phyloP scores from a whole-genome alignment of 768 basidiomycete genomes.

The Termitomyces sp. region DNA sequence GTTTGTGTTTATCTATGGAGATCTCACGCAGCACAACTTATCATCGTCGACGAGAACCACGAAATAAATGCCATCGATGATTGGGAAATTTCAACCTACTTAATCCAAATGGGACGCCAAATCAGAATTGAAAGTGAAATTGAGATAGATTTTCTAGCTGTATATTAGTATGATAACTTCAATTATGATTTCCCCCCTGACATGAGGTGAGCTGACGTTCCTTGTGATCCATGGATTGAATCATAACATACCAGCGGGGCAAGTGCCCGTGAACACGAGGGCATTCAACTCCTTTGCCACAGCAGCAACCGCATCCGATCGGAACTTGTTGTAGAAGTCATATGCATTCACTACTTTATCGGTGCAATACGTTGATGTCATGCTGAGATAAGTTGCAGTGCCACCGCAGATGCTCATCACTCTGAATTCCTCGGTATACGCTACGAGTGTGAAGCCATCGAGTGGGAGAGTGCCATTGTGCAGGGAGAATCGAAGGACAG shows the following conservation, averaged over 20 bases:
- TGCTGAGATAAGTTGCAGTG: constrained; percentile 10
- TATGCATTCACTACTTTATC: constrained; percentile 6
- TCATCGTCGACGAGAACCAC: too few species aligned
- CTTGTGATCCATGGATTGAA: neutral
- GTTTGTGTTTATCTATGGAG: too few species aligned
- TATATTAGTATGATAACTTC: too few species aligned
- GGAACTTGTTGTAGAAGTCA: constrained; percentile 1
- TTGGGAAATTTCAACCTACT: too few species aligned
- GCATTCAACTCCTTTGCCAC: constrained; percentile 7
- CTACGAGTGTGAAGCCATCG: neutral
- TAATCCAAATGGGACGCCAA: too few species aligned
- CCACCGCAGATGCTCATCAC: constrained; percentile 17
- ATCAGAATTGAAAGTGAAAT: too few species aligned
- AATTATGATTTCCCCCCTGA: neutral
- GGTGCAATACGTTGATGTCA: constrained; percentile 11
- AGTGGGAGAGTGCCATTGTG: neutral
- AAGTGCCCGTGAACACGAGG: constrained; percentile 10
- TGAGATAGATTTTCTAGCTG: too few species aligned
- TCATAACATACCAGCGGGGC: constrained; percentile 4
- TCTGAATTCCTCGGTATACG: constrained; percentile 13
- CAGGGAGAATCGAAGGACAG: constrained; percentile 6
- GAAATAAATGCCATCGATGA: too few species aligned
- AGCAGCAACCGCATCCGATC: neutral
- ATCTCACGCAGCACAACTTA: too few species aligned
- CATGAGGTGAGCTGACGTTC: neutral